phyloP scores from a whole-genome alignment of 495 filamentous ascomycete species.

The Penicillium samsonianum region DNA sequence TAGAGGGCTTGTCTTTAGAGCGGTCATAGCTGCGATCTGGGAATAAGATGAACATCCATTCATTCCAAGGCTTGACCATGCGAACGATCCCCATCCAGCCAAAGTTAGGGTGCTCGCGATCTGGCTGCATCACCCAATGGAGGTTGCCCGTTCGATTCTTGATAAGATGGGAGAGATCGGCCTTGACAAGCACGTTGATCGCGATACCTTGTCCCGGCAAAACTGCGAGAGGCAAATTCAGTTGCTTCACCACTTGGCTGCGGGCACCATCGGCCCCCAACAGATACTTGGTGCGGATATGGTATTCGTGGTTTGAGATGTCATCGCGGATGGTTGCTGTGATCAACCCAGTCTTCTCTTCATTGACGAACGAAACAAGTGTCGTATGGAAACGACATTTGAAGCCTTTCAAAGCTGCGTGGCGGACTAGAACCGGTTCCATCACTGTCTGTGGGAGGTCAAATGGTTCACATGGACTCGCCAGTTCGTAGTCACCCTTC shows the following conservation, averaged over 20 bases:
- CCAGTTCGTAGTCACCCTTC: conserved; percentile 54
- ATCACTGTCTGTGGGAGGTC: conserved; percentile 54
- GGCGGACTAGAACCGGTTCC: conserved; percentile 52
- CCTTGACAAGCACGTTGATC: conserved; percentile 54
- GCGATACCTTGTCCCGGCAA: conserved; percentile 56
- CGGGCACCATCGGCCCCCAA: conserved; percentile 61
- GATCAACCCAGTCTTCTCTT: conserved; percentile 36
- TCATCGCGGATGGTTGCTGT: conserved; percentile 37
- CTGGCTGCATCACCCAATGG: conserved; percentile 57
- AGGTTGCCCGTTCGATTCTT: conserved; percentile 53
- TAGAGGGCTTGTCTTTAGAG: conserved; percentile 30
- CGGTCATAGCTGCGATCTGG: conserved; percentile 37
- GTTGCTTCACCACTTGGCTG: conserved; percentile 51
- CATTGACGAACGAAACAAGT: conserved; percentile 33
- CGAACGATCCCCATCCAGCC: conserved; percentile 45
- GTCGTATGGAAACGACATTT: conserved; percentile 46
- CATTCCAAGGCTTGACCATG: conserved; percentile 58
- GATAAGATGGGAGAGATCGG: conserved; percentile 53
- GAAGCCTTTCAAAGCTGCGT: conserved; percentile 45
- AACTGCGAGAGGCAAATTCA: conserved; percentile 49
- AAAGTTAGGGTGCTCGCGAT: conserved; percentile 42
- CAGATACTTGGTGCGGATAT: conserved; percentile 53
- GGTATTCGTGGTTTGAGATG: conserved; percentile 40
- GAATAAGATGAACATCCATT: conserved; percentile 58
- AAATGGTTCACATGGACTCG: conserved; percentile 49